Conservation (phyloP, 192 early-diverging fungal genomes). For the Funneliformis geosporum region DNA sequence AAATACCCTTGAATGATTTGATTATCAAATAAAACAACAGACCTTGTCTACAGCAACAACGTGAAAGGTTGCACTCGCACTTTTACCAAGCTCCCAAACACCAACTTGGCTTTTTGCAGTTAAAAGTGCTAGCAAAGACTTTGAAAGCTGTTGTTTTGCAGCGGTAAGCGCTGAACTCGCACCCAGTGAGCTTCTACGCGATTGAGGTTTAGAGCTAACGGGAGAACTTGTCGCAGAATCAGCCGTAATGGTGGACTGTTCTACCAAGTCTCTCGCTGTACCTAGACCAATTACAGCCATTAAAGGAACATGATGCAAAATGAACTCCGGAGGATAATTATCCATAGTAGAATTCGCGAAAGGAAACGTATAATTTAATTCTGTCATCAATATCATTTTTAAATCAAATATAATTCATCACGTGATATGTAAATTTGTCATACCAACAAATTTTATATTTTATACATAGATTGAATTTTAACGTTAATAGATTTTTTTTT, state of each 20-base stretch:
- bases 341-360: constrained; percentile 45
- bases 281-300: constrained; percentile 53
- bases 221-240: constrained; percentile 35
- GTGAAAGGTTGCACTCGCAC: constrained; percentile 13
- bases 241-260: constrained; percentile 19
- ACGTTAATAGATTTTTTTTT: too few species aligned
- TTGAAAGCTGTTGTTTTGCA: constrained; percentile 19
- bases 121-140: constrained; percentile 29
- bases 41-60: constrained; percentile 41
- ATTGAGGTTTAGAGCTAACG: constrained; percentile 26
- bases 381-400: too few species aligned
- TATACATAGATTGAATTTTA: too few species aligned
- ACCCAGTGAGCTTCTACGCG: constrained; percentile 20
- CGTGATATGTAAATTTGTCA: too few species aligned
- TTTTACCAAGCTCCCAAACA: constrained; percentile 35
- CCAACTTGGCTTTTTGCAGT: constrained; percentile 37
- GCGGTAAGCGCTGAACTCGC: not conserved
- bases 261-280: constrained; percentile 35
- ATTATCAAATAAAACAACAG: not conserved
- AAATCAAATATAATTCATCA: too few species aligned
- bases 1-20: not conserved
- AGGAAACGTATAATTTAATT: too few species aligned
- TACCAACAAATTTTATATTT: too few species aligned
- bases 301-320: constrained; percentile 60
- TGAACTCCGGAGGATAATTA: constrained; percentile 57